Conservation (phyloP, 305 asterid species). For the Andrographis paniculata region DNA sequence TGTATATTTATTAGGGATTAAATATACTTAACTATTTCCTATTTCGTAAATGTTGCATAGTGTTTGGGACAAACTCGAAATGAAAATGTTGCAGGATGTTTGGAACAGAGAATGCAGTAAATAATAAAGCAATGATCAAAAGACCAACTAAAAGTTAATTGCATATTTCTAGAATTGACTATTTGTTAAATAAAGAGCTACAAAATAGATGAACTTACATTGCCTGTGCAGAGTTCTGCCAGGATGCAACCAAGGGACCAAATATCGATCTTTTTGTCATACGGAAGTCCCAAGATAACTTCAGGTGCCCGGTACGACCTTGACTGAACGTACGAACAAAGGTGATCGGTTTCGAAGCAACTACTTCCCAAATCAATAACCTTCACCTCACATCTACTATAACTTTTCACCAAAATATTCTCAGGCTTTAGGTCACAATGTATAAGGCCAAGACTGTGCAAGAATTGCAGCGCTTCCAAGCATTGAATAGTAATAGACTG, state of each 20-base stretch:
- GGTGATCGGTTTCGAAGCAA: constrained; percentile 91
- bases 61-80: no score
- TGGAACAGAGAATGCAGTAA: no score
- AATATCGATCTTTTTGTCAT: constrained; percentile 82
- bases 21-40: no score
- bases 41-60: no score
- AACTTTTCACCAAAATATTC: constrained; percentile 92
- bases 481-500: constrained; percentile 93
- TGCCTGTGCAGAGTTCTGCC: constrained; percentile 98
- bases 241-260: constrained; percentile 99
- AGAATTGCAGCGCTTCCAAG: constrained; percentile 86
- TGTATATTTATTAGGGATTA: no score
- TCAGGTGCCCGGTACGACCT: constrained; percentile 98
- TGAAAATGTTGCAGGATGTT: no score
- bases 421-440: constrained; percentile 98
- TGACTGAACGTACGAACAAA: constrained; percentile 94
- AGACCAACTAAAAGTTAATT: no score
- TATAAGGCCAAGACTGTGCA: constrained; percentile 92
- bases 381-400: constrained; percentile 98
- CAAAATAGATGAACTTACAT: constrained; percentile 47
- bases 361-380: constrained; percentile 96
- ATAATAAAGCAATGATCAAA: no score
- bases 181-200: no score
- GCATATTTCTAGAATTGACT: no score
- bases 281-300: constrained; percentile 92